Percentiles rank a stretch among this genome's conserved stretches.
Evolutionary conservation across 257 asterid genomes (phyloP).

Genomic region (Nicotiana tomentosiformis): DNA sequence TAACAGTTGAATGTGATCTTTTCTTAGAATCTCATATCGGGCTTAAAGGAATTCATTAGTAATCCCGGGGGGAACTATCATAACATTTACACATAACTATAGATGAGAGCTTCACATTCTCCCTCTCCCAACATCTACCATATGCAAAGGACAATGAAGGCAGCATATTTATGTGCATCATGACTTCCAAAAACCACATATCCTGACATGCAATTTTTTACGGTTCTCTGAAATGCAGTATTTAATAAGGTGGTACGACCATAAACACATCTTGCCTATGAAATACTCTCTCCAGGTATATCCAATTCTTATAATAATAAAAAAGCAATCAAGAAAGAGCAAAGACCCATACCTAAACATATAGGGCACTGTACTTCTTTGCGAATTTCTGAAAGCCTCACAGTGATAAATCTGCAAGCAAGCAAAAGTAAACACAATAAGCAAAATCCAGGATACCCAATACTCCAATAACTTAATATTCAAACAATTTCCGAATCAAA

Average conservation of each 20-base stretch:
- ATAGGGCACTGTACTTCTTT: conserved; percentile 99
- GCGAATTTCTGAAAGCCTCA: conserved; percentile 83
- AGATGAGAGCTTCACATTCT: background rate
- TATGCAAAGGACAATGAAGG: background rate
- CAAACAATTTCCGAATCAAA: background rate
- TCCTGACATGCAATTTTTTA: background rate
- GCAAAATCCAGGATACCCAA: conserved; percentile 4
- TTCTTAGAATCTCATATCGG: background rate
- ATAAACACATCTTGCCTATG: background rate
- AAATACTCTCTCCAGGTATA: background rate
- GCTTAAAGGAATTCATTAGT: background rate
- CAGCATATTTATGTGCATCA: background rate
- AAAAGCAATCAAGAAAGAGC: background rate
- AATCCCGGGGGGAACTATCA: background rate
- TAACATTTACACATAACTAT: background rate
- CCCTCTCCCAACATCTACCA: background rate
- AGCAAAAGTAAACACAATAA: background rate
- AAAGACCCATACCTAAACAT: conserved; percentile 25
- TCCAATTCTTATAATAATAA: background rate
- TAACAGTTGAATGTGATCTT: background rate
- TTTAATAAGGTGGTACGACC: background rate
- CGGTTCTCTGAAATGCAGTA: background rate
- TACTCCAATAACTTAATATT: background rate
- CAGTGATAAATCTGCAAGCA: conserved; percentile 49
- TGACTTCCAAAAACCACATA: conserved; percentile 4